These are phyloP conservation scores for Wallacemonas sp. DNA, from an alignment of 208 protist species.

Conservation along the genomic window DNA sequence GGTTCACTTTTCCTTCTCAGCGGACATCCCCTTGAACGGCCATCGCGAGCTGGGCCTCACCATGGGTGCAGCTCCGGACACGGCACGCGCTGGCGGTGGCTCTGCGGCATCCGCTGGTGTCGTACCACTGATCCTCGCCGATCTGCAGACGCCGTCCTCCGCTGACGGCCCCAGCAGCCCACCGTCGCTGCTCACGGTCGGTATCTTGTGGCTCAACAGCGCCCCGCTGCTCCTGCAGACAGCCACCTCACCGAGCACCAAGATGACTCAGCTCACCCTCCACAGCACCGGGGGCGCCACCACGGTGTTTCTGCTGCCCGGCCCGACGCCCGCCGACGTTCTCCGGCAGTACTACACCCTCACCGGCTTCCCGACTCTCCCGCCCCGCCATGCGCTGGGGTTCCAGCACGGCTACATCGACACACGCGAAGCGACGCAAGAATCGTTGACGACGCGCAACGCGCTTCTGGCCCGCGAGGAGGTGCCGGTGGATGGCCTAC, in stretches of 20 bases:
- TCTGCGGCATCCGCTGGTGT: not conserved
- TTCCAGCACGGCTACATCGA: slow-evolving; percentile 91
- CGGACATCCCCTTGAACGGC: slow-evolving; percentile 9
- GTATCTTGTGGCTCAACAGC: slow-evolving; percentile 35
- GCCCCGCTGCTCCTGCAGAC: slow-evolving; percentile 5
- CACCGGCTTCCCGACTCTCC: slow-evolving; percentile 92
- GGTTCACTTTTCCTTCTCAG: not conserved
- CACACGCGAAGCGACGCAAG: slow-evolving; percentile 5
- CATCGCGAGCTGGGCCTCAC: not conserved
- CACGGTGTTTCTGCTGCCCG: slow-evolving; percentile 93
- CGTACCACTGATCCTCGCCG: slow-evolving; percentile 12
- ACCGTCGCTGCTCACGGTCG: slow-evolving; percentile 1
- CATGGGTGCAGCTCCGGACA: not conserved
- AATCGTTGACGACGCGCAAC: slow-evolving; percentile 18
- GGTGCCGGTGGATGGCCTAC: slow-evolving; percentile 48
- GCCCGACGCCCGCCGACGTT: slow-evolving; percentile 79
- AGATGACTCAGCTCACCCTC: slow-evolving; percentile 48
- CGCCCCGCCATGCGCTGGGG: slow-evolving; percentile 93
- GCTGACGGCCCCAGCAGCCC: not conserved
- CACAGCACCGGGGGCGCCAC: slow-evolving; percentile 89
- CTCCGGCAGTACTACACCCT: slow-evolving; percentile 92
- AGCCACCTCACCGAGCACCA: not conserved
- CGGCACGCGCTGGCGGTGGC: not conserved
- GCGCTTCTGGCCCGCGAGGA: slow-evolving; percentile 11
- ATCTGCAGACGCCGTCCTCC: slow-evolving; percentile 1